These are phyloP conservation scores for Lyophyllum decastes DNA, from an alignment of 768 basidiomycete genomes.

Conservation along the genomic window DNA sequence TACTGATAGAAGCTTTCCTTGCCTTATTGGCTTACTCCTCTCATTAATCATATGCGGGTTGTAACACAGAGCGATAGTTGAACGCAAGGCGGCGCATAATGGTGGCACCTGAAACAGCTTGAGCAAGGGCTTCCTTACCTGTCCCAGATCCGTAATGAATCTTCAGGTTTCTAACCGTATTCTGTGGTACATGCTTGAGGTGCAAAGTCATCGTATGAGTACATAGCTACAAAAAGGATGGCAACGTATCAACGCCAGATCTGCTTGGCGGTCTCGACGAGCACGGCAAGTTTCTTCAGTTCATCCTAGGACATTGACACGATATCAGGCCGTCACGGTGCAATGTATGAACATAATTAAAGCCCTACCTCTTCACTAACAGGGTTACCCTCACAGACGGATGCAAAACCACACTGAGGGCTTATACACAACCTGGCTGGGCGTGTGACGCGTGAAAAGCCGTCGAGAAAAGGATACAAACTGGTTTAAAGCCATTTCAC, in stretches of 20 bases:
- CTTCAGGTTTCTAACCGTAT: too few relatives aligned
- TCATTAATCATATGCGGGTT: too few relatives aligned
- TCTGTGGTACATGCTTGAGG: too few relatives aligned
- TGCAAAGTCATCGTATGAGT: not conserved
- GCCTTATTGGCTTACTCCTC: too few relatives aligned
- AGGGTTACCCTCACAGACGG: constrained; percentile 58
- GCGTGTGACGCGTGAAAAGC: constrained; percentile 1
- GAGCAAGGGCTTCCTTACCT: too few relatives aligned
- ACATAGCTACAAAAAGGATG: not conserved
- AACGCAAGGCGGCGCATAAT: too few relatives aligned
- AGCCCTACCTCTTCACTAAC: constrained; percentile 45
- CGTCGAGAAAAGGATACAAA: constrained; percentile 24
- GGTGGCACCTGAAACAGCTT: too few relatives aligned
- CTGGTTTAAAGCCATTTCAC: constrained; percentile 54
- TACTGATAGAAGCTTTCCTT: too few relatives aligned
- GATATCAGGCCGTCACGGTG: not conserved
- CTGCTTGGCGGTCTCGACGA: constrained; percentile 45
- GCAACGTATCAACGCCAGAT: constrained; percentile 37
- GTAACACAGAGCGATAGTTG: too few relatives aligned
- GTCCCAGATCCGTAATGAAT: too few relatives aligned
- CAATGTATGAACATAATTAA: not conserved
- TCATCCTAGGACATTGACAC: constrained; percentile 38
- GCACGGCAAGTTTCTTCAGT: constrained; percentile 44
- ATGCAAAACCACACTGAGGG: constrained; percentile 67
- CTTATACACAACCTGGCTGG: constrained; percentile 50